Base-by-base conservation (phyloP, 371 early-diverging fungal species). In the Mucor lusitanicus region DNA sequence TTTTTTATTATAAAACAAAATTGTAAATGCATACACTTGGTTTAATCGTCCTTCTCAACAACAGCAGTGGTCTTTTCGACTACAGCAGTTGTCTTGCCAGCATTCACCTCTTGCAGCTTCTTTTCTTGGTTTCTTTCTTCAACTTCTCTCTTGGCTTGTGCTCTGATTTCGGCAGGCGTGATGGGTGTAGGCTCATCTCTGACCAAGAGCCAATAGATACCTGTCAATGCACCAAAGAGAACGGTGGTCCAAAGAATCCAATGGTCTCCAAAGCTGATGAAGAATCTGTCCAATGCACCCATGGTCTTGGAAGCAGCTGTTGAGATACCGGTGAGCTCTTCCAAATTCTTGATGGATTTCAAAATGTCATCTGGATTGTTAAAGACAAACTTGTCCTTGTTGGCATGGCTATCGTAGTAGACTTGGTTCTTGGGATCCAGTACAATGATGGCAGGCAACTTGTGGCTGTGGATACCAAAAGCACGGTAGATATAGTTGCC, bases 361-460 rank as follows among this genome's bases (percentile, higher is more conserved):
- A 76, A 39, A 11, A 76, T n/a, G 3, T 39, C 44, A 2, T 74
- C 55, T n/a, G 67, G 62, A 1, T 63, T 35, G 19, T 50, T 46
- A 11, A 74, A 44, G 1, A 28, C 25, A 42, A 76, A 72, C 17
- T 15, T 21, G 3, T 48, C 35, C 11, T 59, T 33, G 13, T 71
- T 35, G 15, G 25, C 30, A 54, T 66, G 59, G 1, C 27, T 46
- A 60, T 70, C 69, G 27, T 44, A 67, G 50, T 71, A 68, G n/a
- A 39, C 33, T 77, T 73, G 65, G 19, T 80, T 81, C 64, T 67
- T 76, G 13, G 90, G 86, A 48, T 88, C 84, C 21, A 86, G 68
- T 62, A 93, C 77, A 15, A 91, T 71, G 28, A 89, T 55, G 11
- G 77, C 66, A 15, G 92, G 91, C 42, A 87, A 66, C n/a, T 82